These are phyloP conservation scores for Hylodesmum podocarpum DNA, from an alignment of 306 rosid species.

Conservation along the genomic window DNA sequence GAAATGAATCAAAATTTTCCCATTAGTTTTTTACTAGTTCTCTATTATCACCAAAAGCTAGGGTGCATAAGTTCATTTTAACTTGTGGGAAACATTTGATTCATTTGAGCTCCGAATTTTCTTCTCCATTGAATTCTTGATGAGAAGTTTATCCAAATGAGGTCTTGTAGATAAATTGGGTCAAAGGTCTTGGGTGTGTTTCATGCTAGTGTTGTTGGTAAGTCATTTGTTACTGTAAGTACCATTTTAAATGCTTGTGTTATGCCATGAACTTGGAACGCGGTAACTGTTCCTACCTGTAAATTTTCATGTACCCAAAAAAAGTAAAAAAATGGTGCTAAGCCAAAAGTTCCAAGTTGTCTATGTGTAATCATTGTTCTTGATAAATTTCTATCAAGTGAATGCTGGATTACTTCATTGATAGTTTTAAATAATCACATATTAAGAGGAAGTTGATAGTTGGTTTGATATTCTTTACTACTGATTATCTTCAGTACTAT, in stretches of 20 bases:
- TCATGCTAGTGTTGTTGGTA: background rate
- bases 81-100: background rate
- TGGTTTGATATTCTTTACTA: conserved; percentile 13
- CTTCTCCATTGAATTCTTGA: background rate
- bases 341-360: background rate
- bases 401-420: background rate
- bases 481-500: background rate
- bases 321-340: background rate
- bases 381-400: background rate
- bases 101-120: background rate
- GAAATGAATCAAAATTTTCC: background rate
- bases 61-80: background rate
- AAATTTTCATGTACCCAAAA: conserved; percentile 11
- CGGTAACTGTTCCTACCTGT: background rate
- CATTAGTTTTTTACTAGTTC: background rate
- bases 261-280: conserved; percentile 13
- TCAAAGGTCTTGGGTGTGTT: background rate
- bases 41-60: background rate
- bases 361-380: background rate
- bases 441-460: conserved; percentile 3
- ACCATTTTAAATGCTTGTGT: background rate
- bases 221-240: background rate
- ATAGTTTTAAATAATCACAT: background rate
- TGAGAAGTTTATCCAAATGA: background rate
- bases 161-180: background rate